Percentiles rank a stretch among this genome's conserved stretches.
Conservation (phyloP, 257 asterid species). For the Paraleonurus japonicus region DNA sequence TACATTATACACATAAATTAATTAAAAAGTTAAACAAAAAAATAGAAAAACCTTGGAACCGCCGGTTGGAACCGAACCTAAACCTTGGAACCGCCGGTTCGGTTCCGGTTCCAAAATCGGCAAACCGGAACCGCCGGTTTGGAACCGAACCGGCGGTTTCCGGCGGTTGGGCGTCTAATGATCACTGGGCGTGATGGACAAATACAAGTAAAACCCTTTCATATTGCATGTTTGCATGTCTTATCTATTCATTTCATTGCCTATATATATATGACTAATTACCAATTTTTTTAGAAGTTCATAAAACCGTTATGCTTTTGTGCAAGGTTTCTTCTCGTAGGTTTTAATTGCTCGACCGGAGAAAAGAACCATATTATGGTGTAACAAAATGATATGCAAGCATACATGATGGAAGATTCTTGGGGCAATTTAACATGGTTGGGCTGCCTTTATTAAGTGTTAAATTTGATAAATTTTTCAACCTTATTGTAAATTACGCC, state of each 20-base stretch:
- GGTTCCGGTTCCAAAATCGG: too few relatives aligned
- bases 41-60: too few relatives aligned
- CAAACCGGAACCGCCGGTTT: too few relatives aligned
- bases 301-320: neutral
- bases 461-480: constrained; percentile 69
- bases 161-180: too few relatives aligned
- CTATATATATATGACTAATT: constrained; percentile 2
- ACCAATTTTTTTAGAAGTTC: constrained; percentile 6
- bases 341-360: constrained; percentile 16
- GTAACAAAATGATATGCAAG: constrained; percentile 34
- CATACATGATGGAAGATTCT: constrained; percentile 47
- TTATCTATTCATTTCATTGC: constrained; percentile 1
- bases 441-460: constrained; percentile 77
- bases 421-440: constrained; percentile 60
- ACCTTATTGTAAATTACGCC: constrained; percentile 54
- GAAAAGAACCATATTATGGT: neutral
- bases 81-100: too few relatives aligned
- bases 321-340: neutral
- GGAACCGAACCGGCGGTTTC: too few relatives aligned
- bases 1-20: too few relatives aligned
- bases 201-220: constrained; percentile 60
- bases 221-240: constrained; percentile 1
- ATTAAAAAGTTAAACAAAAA: too few relatives aligned
- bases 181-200: constrained; percentile 98
- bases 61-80: too few relatives aligned